Conservation (phyloP, 73 alveolate genomes). For the Paramecium biaurelia region DNA sequence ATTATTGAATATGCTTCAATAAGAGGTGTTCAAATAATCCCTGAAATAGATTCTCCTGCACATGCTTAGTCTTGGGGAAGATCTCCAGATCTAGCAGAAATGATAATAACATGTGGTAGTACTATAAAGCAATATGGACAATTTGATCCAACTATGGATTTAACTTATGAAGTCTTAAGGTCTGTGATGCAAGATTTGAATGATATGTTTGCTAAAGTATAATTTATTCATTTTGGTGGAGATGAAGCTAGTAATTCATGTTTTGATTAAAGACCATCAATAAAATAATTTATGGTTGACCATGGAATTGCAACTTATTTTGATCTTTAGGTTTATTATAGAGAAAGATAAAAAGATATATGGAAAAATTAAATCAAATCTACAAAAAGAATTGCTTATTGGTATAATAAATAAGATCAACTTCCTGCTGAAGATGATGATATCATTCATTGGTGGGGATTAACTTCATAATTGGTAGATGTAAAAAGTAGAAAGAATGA, state of each 20-base stretch:
- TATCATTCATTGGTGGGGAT: slow-evolving; percentile 67
- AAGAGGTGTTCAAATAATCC: slow-evolving; percentile 78
- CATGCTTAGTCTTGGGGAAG: slow-evolving; percentile 67
- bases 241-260: slow-evolving; percentile 58
- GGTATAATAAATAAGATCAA: slow-evolving; percentile 46
- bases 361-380: slow-evolving; percentile 46
- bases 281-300: slow-evolving; percentile 39
- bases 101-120: not conserved
- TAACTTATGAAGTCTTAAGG: slow-evolving; percentile 32
- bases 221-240: slow-evolving; percentile 64
- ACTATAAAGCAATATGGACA: slow-evolving; percentile 43
- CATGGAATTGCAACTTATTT: slow-evolving; percentile 34
- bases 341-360: slow-evolving; percentile 45
- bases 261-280: slow-evolving; percentile 51
- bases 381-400: slow-evolving; percentile 35
- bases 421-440: slow-evolving; percentile 65
- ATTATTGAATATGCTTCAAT: slow-evolving; percentile 71
- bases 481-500: slow-evolving; percentile 2
- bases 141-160: slow-evolving; percentile 56
- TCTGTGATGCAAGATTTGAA: slow-evolving; percentile 42
- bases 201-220: slow-evolving; percentile 23
- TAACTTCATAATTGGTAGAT: not conserved
- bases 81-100: not conserved
- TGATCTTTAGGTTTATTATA: slow-evolving; percentile 55
- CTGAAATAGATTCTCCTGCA: slow-evolving; percentile 93